Evolutionary conservation across 2,329 filamentous ascomycete species (phyloP), one percentile per base, ranked within the genome.

Genomic region (Colletotrichum echinochloae): DNA sequence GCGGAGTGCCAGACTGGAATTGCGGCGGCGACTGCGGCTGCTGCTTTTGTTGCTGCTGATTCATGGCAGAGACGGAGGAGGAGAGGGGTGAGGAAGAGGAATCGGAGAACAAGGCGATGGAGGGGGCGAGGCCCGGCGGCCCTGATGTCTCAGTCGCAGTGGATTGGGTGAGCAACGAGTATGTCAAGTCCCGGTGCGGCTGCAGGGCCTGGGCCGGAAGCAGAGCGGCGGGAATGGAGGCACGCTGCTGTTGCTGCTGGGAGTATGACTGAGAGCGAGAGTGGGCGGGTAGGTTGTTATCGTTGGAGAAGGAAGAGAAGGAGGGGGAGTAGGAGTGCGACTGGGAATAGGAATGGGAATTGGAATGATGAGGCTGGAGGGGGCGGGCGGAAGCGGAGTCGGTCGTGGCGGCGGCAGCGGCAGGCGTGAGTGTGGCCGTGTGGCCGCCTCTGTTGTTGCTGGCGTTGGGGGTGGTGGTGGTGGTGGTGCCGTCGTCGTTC

Each of bases 1-100:
- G 78, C 57, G 79, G 79, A 70, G 79, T 72, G 67, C 77, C 66
- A 20, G 66, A 72, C 78, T 74, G 81, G 77, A 76, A 78, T 49
- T 79, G 77, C 73, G 78, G 80, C 71, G 77, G 77, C 74, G 75
- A 74, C 74, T 81, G 81, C 82, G 61, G 74, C 77, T 55, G 69
- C 41, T 67, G 74, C 66, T 67, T 72, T 48, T 56, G 49, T 41
- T 54, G 69, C 44, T 67, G 74, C 65, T 67, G 70, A 54, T 68
- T 70, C 68, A 74, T 73, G 62, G 51, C 68, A 48, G 65, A 54
- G 51, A 54, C 46, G n/a, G 60, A 30, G n/a, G 26, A 61, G 28
- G 65, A 56, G 35, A 56, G 18, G 28, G 56, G 60, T 49, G 65
- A 46, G 44, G 59, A 55, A 26, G 54, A 54, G 16, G n/a, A 35